phyloP scores from a whole-genome alignment of 129 eudicot species.

The Centrapalus pauciflorus region DNA sequence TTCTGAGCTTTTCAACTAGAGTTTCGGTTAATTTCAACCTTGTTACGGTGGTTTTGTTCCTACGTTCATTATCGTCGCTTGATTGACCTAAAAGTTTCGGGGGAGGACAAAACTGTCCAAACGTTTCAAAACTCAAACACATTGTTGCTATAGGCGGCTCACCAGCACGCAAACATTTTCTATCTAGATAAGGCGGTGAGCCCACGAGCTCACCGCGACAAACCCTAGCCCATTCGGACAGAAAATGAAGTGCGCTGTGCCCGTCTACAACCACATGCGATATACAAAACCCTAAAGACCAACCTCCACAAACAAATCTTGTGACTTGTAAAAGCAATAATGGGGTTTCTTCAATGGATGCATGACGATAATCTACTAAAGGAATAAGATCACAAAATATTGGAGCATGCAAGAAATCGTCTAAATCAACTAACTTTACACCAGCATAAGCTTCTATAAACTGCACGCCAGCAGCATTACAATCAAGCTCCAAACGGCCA shows the following conservation, averaged over 20 bases:
- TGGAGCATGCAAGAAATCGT: constrained; percentile 35
- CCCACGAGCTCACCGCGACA: constrained; percentile 39
- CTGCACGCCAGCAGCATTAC: constrained; percentile 44
- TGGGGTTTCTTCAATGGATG: constrained; percentile 44
- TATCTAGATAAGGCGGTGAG: constrained; percentile 36
- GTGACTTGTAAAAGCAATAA: constrained; percentile 53
- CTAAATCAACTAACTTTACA: constrained; percentile 32
- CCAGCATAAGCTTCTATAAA: constrained; percentile 41
- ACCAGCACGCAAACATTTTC: constrained; percentile 39
- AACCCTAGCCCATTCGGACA: constrained; percentile 63
- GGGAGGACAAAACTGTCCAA: constrained; percentile 26
- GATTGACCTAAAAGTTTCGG: constrained; percentile 38
- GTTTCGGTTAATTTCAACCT: constrained; percentile 34
- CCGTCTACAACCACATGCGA: constrained; percentile 65
- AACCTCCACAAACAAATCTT: constrained; percentile 54
- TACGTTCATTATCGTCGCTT: constrained; percentile 15
- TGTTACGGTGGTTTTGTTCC: constrained; percentile 26
- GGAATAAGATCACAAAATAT: constrained; percentile 39
- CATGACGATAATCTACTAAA: constrained; percentile 33
- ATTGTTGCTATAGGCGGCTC: constrained; percentile 12
- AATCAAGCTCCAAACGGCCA: constrained; percentile 54
- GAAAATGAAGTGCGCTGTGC: constrained; percentile 56
- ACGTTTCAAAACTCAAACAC: background rate
- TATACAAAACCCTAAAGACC: constrained; percentile 40
- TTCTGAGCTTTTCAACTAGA: constrained; percentile 33